Conservation (phyloP, 2,329 filamentous ascomycete species). For the Colletotrichum melonis region DNA sequence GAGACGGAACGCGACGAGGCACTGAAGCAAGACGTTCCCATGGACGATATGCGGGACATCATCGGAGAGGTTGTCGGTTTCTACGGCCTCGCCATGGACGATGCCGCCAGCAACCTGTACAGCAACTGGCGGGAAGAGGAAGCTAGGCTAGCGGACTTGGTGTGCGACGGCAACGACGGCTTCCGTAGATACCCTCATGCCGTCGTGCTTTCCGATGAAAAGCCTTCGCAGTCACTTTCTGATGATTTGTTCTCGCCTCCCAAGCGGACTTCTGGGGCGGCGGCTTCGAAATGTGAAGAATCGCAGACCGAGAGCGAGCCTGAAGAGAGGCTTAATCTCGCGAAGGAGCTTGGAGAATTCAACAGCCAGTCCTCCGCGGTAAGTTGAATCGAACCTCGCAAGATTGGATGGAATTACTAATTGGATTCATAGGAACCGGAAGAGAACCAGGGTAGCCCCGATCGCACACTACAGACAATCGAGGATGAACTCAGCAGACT, state of each 20-base stretch:
- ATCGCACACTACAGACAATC: not conserved
- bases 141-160: not conserved
- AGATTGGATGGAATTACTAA: not conserved
- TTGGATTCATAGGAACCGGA: not conserved
- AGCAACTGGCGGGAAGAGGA: conserved; percentile 5
- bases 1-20: not conserved
- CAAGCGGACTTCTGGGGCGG: not conserved
- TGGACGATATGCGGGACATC: not conserved
- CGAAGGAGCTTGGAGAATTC: not conserved
- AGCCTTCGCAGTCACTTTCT: not conserved
- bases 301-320: not conserved
- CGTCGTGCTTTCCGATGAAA: not conserved
- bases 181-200: conserved; percentile 1
- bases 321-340: not conserved
- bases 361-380: not conserved
- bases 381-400: not conserved
- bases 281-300: not conserved
- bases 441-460: not conserved
- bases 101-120: not conserved
- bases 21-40: not conserved
- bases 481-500: not conserved
- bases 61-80: not conserved
- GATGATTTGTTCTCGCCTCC: not conserved
- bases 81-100: not conserved
- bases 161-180: not conserved